Evolutionary conservation across 371 early-diverging fungal species (phyloP), one percentile per base, ranked within the genome.

Genomic region (Cladochytrium tenue): DNA sequence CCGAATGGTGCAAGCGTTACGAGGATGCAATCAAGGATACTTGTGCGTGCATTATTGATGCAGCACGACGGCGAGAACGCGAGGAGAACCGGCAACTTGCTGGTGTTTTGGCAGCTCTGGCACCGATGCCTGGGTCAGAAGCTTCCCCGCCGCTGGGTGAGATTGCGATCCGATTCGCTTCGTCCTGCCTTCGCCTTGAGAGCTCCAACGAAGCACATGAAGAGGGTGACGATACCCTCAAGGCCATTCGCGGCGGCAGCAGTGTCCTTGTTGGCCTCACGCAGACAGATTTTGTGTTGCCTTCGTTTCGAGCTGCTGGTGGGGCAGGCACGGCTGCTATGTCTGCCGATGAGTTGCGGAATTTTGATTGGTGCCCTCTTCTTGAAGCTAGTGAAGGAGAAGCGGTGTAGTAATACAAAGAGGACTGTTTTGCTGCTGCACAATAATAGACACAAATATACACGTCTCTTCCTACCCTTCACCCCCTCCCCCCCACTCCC

Each of bases 71-170:
- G 79, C 36, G 86, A 59, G 82, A 84, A 7, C 73, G 86, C 7
- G 78, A 83, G 33, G 84, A 82, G 26, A 90, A 90, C 66, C 81
- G 82, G 36, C 88, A 88, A n/a, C 75, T 90, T 13, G 86, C 88
- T 53, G 73, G 81, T 25, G 82, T 90, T 2, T 52, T 90, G n/a
- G 71, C 74, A 20, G 83, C 88, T 7, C 62, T 89, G 64, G 64
- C 43, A 78, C 84, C 71, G 43, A 20, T 20, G 43, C 43, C 13
- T 20, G 43, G 13, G 43, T 7, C 20, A 20, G 43, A 7, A 20
- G 43, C 20, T 13, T 20, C 43, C 13, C 13, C 43, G 43, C 43
- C 43, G 43, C 43, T 43, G 43, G 43, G 43, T 20, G 43, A 43
- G 13, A 13, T 43, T 43, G 43, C 43, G 43, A 20, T 43, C 13